A percentile compares a stretch with the other conserved stretches of the same genome.
phyloP scores from a whole-genome alignment of 306 rosid genomes.

The Quercus aquifolioides region DNA sequence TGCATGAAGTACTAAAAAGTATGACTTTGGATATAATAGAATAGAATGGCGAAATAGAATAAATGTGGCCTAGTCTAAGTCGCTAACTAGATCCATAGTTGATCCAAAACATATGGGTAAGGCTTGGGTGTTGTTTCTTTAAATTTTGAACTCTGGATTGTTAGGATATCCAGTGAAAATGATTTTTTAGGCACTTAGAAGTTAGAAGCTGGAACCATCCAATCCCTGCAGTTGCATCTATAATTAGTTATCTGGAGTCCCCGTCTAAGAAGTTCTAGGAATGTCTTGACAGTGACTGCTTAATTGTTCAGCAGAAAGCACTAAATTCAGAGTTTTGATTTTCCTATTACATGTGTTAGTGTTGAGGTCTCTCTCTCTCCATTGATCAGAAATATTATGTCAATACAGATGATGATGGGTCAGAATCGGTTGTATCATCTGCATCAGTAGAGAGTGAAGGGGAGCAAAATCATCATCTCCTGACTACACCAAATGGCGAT shows the following conservation, averaged over 20 bases:
- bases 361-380: background rate
- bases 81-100: too few relatives aligned
- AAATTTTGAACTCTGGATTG: background rate
- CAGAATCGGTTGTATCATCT: slow-evolving; percentile 59
- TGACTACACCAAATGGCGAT: slow-evolving; percentile 50
- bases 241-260: background rate
- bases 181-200: slow-evolving; percentile 2
- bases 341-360: background rate
- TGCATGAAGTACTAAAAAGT: too few relatives aligned
- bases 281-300: background rate
- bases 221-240: background rate
- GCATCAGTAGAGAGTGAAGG: slow-evolving; percentile 52
- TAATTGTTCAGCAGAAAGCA: background rate
- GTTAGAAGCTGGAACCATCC: background rate
- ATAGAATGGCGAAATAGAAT: too few relatives aligned
- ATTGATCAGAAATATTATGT: background rate
- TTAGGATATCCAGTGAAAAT: background rate
- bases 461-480: slow-evolving; percentile 63
- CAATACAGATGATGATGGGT: slow-evolving; percentile 70
- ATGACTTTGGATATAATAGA: too few relatives aligned
- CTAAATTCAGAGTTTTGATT: background rate
- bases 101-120: too few relatives aligned
- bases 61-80: too few relatives aligned
- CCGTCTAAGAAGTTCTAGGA: background rate
- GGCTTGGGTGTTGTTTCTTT: background rate